Evolutionary conservation across 805 yeast genomes (phyloP), one percentile per base, ranked within the genome.

Genomic region (Saccharomycopsis fibuligera): DNA sequence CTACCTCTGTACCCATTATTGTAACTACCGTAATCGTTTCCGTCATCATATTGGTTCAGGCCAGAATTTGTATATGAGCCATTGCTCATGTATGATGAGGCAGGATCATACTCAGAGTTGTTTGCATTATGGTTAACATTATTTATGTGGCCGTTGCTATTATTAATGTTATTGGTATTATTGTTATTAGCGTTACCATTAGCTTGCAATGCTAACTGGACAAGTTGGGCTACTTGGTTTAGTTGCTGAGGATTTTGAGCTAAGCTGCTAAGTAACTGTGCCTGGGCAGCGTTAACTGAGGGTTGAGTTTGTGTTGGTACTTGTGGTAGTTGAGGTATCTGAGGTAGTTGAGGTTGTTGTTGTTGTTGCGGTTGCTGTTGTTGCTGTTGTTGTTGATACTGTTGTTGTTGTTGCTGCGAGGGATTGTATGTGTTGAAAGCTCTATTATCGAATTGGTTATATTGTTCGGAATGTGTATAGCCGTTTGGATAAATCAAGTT

Each of bases 191-290:
- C 12, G 16, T 39, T 39, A 16, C 8, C 10, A 25, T 45, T 48
- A 23, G 23, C 23, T 16, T 45, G 29, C 10, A 50, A 25, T 8
- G 50, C 54, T 25, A 33, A 17, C 27, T 47, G 48, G 17, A 50
- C 50, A 35, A 50, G 36, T 25, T 43, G 48, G n/a, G 54, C 54
- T 16, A 50, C 38, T 24, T 49, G 52, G 16, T 25, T 38, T n/a
- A 48, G 17, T n/a, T 48, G 47, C 35, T 44, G 45, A 16, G 50
- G 50, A 23, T 38, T 36, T 2, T 33, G 36, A n/a, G 49, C 33
- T 23, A 45, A 22, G 6, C 17, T 23, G 1, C 24, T 14, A 17
- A 49, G 21, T 14, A 47, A 27, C n/a, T 50, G 44, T 8, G 44
- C 44, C n/a, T 23, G 41, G n/a, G 22, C 16, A n/a, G n/a, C n/a